Evolutionary conservation across 129 eudicot species (phyloP), one percentile per base, ranked within the genome.

Genomic region (Dittrichia graveolens): DNA sequence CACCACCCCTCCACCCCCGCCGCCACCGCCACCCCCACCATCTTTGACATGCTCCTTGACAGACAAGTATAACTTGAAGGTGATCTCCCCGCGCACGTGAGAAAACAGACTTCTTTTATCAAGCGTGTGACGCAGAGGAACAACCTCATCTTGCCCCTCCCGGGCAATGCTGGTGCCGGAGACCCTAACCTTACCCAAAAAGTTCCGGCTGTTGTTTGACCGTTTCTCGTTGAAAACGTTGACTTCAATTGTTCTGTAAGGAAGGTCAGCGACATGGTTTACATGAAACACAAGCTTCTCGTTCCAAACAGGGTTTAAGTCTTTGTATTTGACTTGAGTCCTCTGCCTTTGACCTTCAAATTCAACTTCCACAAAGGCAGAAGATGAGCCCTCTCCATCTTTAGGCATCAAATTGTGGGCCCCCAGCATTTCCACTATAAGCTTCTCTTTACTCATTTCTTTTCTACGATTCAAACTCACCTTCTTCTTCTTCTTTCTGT

Each of bases 341-440:
- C 72, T 77, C 44, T 80, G 87, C 31, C 91, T 79, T 61, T 94
- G 97, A 66, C 82, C 86, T n/a, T 94, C 96, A 59, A 90, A 94
- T 82, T 94, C 97, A 18, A 94, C 95, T 61, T 94, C 99, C 3
- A 94, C 99, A 72, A 87, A 94, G 1, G 99, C 83, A 0, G 97
- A 90, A 2, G 97, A 88, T 4, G 99, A 94, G 2, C 99, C 99
- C 48, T 94, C 97, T 1, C 99, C 99, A 43, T 94, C 99, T 84
- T 94, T 94, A 1, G 99, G 97, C 95, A 94, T 90, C 19, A 94
- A 65, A 80, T 90, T 90, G 77, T 90, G 96, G 65, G 99, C 99
- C 57, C 79, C 99, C 42, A 94, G 74, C 37, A 94, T 91, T 43
- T 90, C 99, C n/a, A 94, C 99, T 45, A 94, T 97, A 10, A 94